Evolutionary conservation across 768 basidiomycete species (phyloP), one percentile per base, ranked within the genome.

Genomic region (Xerocomus brunneocitrinus): DNA sequence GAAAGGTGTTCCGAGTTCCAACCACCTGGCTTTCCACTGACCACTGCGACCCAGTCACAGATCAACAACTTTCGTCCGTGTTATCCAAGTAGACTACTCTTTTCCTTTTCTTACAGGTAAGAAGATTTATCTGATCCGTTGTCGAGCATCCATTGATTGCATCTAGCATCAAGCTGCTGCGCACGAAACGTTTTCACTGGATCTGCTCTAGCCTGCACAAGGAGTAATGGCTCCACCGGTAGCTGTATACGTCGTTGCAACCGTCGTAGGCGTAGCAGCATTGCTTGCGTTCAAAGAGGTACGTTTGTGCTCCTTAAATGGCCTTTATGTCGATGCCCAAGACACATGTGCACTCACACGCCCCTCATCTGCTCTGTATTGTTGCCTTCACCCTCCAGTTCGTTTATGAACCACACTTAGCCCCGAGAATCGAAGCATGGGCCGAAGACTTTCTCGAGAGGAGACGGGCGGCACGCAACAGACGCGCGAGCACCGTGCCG

Each of bases 331-430:
- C 38, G 24, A 40, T 22, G 4, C 19, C 42, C 35, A 39, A 24
- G 39, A 50, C 55, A 57, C 63, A 60, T 43, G 55, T 61, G 58
- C 50, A 41, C 63, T 58, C 51, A 62, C 63, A 54, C 61, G 53
- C 45, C 38, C 39, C 22, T 47, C 39, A 34, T 51, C 49, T 55
- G 6, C 42, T 49, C n/a, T 12, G 7, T n/a, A 9, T 34, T 22
- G 25, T 47, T 31, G 14, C 12, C 41, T 22, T 24, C 12, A 16
- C 28, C 19, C 40, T 42, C 34, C 53, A 88, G 85, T 81, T 82
- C 51, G 78, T 88, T 28, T 87, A 85, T 53, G 84, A 84, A 56
- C 85, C 85, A 9, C 84, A 85, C 54, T 76, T 87, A 53, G 83
- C 83, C 19, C 85, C 84, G 0, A 74, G 71, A 40, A 42, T 87